Base-by-base conservation (phyloP, 495 filamentous ascomycete genomes). In the Penicillium parvum region DNA sequence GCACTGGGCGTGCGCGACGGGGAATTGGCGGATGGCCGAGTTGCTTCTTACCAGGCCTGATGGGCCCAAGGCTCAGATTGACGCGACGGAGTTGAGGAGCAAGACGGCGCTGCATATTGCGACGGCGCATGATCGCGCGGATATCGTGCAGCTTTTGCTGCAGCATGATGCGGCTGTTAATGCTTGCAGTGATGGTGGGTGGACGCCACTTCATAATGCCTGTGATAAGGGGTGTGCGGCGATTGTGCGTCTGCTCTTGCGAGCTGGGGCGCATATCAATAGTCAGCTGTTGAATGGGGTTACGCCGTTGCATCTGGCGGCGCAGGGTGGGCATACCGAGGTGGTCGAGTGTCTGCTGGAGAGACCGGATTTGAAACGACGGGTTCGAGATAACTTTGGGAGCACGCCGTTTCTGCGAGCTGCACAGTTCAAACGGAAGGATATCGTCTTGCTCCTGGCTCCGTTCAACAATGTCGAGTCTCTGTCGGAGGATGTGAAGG, bases 131-230 rank as follows among this genome's bases (percentile, higher is more conserved):
- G 57, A 70, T 5, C 66, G 74, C 16, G 64, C 64, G 12, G 73
- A 77, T 44, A 76, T 82, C 40, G 74, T 84, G 9, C 58, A 65
- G 45, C 46, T 83, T 41, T 61, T 86, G 8, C 56, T 85, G 18
- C 43, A 55, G 12, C 61, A 76, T 47, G 64, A 65, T 7, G 79
- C 81, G 4, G 55, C 76, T 47, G 62, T 81, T 7, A 66, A 75
- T 49, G 74, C 77, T 22, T 62, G 66, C 33, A 81, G 77, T 57
- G 78, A 82, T 52, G 74, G 76, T 23, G 72, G 72, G 7, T 84
- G 81, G 81, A 84, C 79, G 25, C 68, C 81, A 7, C 65, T 84
- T 1, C 82, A 84, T 45, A 79, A 82, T 58, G 81, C 81, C 3
- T 77, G 74, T 22, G 74, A 82, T 41, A 68, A 73, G 21, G 79